Conservation (phyloP, 495 filamentous ascomycete species). For the Neurospora discreta region DNA sequence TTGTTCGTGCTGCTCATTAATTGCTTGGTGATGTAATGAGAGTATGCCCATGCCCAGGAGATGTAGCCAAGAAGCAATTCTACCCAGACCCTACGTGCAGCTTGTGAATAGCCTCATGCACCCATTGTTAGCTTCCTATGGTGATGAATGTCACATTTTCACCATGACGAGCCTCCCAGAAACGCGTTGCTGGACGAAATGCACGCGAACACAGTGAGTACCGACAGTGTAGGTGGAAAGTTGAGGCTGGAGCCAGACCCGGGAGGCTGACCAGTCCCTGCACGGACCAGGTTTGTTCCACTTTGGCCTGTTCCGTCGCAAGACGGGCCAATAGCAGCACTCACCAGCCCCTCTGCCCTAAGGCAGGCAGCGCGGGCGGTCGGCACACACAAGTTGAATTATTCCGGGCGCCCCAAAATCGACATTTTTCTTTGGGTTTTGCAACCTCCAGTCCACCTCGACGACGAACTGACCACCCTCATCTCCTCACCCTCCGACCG, state of each 20-base stretch:
- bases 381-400: constrained; percentile 29
- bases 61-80: not conserved
- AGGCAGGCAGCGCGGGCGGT: constrained; percentile 11
- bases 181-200: not conserved
- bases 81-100: not conserved
- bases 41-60: not conserved
- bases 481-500: constrained; percentile 24
- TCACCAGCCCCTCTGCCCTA: constrained; percentile 20
- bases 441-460: constrained; percentile 24
- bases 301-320: constrained; percentile 7
- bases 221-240: not conserved
- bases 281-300: constrained; percentile 11
- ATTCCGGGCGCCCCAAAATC: constrained; percentile 28
- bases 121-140: not conserved
- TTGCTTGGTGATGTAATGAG: not conserved
- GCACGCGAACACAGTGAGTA: not conserved
- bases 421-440: constrained; percentile 22
- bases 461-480: constrained; percentile 25
- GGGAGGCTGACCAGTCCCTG: not conserved
- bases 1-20: not conserved
- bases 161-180: not conserved
- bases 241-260: not conserved
- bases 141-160: not conserved
- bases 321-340: constrained; percentile 14
- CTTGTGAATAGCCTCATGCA: not conserved